Percentiles rank a stretch among this genome's conserved stretches.
These are phyloP conservation scores for Clonostachys sp. DNA, from an alignment of 2,329 filamentous ascomycete species.

Conservation along the genomic window DNA sequence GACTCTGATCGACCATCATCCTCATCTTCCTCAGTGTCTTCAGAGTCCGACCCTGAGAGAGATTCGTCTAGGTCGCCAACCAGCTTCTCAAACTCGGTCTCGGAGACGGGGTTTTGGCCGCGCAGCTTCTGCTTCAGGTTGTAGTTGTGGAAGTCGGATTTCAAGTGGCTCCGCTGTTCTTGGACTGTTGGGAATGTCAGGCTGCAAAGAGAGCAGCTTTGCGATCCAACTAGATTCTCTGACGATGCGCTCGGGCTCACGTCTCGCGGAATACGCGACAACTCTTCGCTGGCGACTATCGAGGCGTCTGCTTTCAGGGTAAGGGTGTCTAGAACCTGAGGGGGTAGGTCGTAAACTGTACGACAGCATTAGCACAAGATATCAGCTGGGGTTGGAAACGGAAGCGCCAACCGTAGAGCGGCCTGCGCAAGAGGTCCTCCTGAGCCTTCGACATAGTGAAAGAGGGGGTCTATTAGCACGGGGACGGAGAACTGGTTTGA, in stretches of 20 bases:
- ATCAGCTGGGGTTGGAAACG: background rate
- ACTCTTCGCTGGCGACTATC: slow-evolving; percentile 9
- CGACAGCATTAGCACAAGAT: background rate
- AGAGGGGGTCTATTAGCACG: too few species aligned
- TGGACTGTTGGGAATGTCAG: slow-evolving; percentile 66
- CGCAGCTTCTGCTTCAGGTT: slow-evolving; percentile 90
- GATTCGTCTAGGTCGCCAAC: slow-evolving; percentile 86
- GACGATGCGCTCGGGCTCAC: slow-evolving; percentile 11
- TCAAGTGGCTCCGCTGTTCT: slow-evolving; percentile 81
- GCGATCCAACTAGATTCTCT: slow-evolving; percentile 53
- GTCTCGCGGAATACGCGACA: slow-evolving; percentile 9
- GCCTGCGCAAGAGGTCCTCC: slow-evolving; percentile 43
- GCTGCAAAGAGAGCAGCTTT: slow-evolving; percentile 76
- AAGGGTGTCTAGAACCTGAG: slow-evolving; percentile 66
- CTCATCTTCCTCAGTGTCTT: slow-evolving; percentile 64
- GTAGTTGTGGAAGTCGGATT: slow-evolving; percentile 89
- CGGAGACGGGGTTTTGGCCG: slow-evolving; percentile 66
- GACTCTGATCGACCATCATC: slow-evolving; percentile 68
- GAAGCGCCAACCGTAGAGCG: slow-evolving; percentile 42
- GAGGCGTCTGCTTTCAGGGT: slow-evolving; percentile 33
- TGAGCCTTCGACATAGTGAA: slow-evolving; percentile 28
- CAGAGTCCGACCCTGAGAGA: slow-evolving; percentile 79
- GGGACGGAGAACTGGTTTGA: too few species aligned
- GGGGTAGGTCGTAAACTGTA: slow-evolving; percentile 77
- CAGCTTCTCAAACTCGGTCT: slow-evolving; percentile 81